phyloP scores from a whole-genome alignment of 805 yeast species.

The Lipomyces lipofer region DNA sequence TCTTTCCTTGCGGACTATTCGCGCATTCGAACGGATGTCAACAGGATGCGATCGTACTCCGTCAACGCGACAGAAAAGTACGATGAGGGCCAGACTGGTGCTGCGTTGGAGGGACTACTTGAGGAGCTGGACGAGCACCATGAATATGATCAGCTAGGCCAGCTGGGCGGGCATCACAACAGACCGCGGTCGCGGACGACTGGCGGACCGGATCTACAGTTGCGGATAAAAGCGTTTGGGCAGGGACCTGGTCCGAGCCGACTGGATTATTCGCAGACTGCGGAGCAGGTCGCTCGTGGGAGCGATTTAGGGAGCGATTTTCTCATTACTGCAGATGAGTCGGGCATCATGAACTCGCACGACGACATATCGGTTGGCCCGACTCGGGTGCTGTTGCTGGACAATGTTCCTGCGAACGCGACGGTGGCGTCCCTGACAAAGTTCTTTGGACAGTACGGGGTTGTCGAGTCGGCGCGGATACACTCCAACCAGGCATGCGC shows the following conservation, averaged over 20 bases:
- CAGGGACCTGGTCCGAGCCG: conserved; percentile 32
- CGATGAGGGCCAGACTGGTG: conserved; percentile 14
- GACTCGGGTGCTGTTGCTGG: conserved; percentile 72
- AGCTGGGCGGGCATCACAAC: not conserved
- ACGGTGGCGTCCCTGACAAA: conserved; percentile 60
- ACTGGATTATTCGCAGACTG: conserved; percentile 28
- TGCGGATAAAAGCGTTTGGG: conserved; percentile 28
- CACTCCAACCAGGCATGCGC: conserved; percentile 50
- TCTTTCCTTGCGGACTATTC: conserved; percentile 15
- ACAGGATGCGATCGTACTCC: conserved; percentile 32
- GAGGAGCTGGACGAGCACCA: conserved; percentile 27
- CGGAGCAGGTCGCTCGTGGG: conserved; percentile 8
- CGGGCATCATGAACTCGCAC: conserved; percentile 42
- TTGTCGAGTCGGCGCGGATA: conserved; percentile 59
- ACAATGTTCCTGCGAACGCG: conserved; percentile 68
- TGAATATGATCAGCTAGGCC: conserved; percentile 12
- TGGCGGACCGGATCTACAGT: conserved; percentile 28
- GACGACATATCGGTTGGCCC: conserved; percentile 73
- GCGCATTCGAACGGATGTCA: conserved; percentile 26
- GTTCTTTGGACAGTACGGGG: conserved; percentile 63
- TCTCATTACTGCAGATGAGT: conserved; percentile 22
- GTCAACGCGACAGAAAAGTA: conserved; percentile 27
- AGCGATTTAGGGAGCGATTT: conserved; percentile 30
- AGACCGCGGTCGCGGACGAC: conserved; percentile 29
- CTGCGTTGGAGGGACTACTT: conserved; percentile 19